Evolutionary conservation across 108 stramenopile genomes (phyloP), one percentile per base, ranked within the genome.

Genomic region (Chaetoceros tenuissimus): DNA sequence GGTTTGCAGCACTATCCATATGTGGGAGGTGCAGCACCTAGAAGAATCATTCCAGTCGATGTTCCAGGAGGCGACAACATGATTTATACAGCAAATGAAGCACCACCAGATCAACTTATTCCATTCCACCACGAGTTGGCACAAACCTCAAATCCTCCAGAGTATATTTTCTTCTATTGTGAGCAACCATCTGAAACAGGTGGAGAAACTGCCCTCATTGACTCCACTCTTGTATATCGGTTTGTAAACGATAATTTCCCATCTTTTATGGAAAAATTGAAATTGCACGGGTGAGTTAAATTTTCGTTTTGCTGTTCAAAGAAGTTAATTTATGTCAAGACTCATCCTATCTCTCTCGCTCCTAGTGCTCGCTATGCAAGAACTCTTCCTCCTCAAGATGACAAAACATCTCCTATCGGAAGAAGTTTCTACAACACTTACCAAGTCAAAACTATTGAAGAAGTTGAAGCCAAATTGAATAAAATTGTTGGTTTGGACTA

Each of bases 51-150:
- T 55, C 81, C 81, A 1, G 75, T 76, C 21, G 50, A 60, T 24
- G 77, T 77, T 3, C 34, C 34, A 40, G 34, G 34, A 40, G 72
- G 73, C 2, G 80, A 77, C 24, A 75, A 80, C 53, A 52, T 68
- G 10, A 79, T 92, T 1, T 88, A 78, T 31, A 88, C 90, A 1
- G 80, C 86, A 3, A 88, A 92, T 56, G 89, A 90, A 29, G 74
- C 78, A 16, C 85, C 85, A 27, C 78, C 85, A 13, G 71, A 80
- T 48, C 75, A 85, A 52, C 77, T 74, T 27, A 92, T 87, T 47
- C 84, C 90, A 0, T 87, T 87, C 60, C 90, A 92, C 64, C 90
- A 92, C 48, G 90, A 92, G 44, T 66, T 92, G 23, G 84, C 85
- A 5, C 86, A 92, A 63, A 68, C 73, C 31, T 64, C 68, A 31